Percentiles rank a stretch among this genome's conserved stretches.
Conservation (phyloP, 495 filamentous ascomycete genomes). For the Penicillium cataractarum region DNA sequence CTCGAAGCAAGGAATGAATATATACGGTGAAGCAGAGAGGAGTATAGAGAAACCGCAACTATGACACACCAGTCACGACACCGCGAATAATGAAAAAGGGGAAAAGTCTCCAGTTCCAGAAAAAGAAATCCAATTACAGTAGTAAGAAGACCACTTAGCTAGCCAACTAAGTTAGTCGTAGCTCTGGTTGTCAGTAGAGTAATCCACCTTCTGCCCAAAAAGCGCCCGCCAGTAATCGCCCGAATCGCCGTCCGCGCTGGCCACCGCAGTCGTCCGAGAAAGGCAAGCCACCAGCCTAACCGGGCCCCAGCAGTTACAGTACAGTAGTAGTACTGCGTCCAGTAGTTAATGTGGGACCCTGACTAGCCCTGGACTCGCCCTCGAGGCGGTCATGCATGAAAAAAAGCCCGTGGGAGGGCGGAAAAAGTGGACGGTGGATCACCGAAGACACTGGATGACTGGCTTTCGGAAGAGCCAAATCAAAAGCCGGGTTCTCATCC, state of each 20-base stretch:
- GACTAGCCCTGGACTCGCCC: background rate
- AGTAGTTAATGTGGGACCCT: background rate
- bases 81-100: background rate
- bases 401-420: background rate
- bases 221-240: background rate
- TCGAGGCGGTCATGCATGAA: background rate
- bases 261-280: slow-evolving; percentile 24
- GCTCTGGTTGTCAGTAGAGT: background rate
- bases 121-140: background rate
- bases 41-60: slow-evolving; percentile 23
- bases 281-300: slow-evolving; percentile 18
- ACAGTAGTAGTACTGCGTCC: no score
- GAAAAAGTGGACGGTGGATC: background rate
- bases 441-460: background rate
- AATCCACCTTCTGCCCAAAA: slow-evolving; percentile 22
- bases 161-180: background rate
- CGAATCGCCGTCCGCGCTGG: slow-evolving; percentile 1
- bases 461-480: background rate
- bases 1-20: slow-evolving; percentile 31
- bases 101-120: slow-evolving; percentile 1
- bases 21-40: slow-evolving; percentile 27
- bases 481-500: background rate
- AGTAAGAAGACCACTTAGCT: background rate
- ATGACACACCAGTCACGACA: slow-evolving; percentile 27
- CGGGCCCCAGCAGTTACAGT: background rate